A percentile compares a stretch with the other conserved stretches of the same genome.
These are phyloP conservation scores for Jatropha curcas DNA, from an alignment of 345 rosid genomes.

Conservation along the genomic window DNA sequence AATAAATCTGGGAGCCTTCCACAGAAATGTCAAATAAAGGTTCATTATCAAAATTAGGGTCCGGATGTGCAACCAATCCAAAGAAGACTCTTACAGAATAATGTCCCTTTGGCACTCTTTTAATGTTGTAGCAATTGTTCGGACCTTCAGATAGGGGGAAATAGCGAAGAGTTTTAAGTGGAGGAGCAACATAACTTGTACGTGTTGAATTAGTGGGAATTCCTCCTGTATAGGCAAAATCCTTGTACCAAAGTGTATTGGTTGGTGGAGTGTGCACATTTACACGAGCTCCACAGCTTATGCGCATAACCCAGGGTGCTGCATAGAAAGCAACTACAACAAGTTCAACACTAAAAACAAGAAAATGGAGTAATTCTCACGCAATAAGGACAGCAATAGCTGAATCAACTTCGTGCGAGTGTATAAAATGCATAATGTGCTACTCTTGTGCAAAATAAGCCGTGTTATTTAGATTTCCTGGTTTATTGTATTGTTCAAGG, in stretches of 20 bases:
- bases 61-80: constrained; percentile 46
- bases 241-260: constrained; percentile 83
- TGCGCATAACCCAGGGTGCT: constrained; percentile 89
- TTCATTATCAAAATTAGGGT: constrained; percentile 59
- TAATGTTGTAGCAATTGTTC: constrained; percentile 79
- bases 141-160: constrained; percentile 92
- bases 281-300: constrained; percentile 85
- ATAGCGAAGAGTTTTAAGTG: constrained; percentile 70
- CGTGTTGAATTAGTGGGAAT: constrained; percentile 59
- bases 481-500: background rate
- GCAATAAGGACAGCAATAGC: background rate
- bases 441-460: no score
- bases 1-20: constrained; percentile 80
- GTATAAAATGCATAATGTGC: no score
- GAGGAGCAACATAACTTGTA: constrained; percentile 67
- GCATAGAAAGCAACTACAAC: constrained; percentile 19
- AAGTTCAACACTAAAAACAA: background rate
- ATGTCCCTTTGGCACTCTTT: constrained; percentile 71
- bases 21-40: constrained; percentile 89
- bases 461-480: no score
- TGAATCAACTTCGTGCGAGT: no score
- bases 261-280: constrained; percentile 65
- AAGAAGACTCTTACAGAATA: constrained; percentile 83
- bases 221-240: constrained; percentile 92
- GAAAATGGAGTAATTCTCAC: background rate